Percentiles rank a stretch among this genome's conserved stretches.
These are phyloP conservation scores for Russula vinacea DNA, from an alignment of 768 basidiomycete genomes.

Conservation along the genomic window DNA sequence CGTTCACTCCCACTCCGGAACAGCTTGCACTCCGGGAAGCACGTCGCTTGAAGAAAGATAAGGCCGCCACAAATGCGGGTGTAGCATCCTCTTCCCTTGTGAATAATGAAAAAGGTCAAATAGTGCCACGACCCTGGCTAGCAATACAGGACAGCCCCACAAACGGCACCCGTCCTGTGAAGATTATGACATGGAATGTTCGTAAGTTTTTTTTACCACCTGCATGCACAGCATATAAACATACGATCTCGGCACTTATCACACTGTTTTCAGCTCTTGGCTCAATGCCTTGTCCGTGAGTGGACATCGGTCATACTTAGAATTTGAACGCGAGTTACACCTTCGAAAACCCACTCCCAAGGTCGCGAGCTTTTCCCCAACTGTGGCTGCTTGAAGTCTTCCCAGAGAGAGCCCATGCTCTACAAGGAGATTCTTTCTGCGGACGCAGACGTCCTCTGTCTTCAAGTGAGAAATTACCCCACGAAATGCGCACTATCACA, in stretches of 20 bases:
- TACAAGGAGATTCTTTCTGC: conserved; percentile 69
- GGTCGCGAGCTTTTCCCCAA: conserved; percentile 80
- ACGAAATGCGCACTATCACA: not conserved
- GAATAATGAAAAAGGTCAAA: conserved; percentile 28
- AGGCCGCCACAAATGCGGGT: conserved; percentile 34
- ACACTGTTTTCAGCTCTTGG: conserved; percentile 53
- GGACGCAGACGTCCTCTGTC: conserved; percentile 77
- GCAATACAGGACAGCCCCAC: conserved; percentile 27
- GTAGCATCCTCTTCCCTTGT: conserved; percentile 5
- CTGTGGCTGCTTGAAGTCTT: conserved; percentile 79
- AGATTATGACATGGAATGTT: conserved; percentile 82
- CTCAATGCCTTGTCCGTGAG: conserved; percentile 78
- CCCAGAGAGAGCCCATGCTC: conserved; percentile 71
- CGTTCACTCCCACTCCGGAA: conserved; percentile 46
- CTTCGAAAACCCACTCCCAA: conserved; percentile 33
- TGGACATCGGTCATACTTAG: conserved; percentile 27
- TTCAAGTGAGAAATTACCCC: conserved; percentile 57
- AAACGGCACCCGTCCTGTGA: conserved; percentile 37
- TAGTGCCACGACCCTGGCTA: conserved; percentile 42
- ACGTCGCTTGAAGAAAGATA: conserved; percentile 44
- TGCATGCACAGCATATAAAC: not conserved
- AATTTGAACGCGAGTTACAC: conserved; percentile 2
- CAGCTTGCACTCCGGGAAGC: conserved; percentile 54
- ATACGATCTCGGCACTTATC: conserved; percentile 6
- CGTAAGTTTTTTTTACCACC: conserved; percentile 37